Conservation (phyloP, 352 stramenopile genomes). For the Discostella stelligera region DNA sequence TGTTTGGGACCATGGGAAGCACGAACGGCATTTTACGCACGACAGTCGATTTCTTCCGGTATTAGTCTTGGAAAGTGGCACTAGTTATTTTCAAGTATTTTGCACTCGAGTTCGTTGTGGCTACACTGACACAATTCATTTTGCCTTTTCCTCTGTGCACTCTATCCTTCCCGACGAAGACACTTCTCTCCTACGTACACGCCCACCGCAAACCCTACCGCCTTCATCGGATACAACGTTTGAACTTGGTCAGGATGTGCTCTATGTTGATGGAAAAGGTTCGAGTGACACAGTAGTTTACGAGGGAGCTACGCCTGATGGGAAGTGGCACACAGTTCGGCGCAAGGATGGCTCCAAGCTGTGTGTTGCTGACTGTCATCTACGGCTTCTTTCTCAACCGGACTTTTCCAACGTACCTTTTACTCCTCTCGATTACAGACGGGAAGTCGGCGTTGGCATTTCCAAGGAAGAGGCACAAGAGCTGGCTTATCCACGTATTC, state of each 20-base stretch:
- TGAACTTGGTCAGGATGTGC: too few relatives aligned
- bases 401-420: conserved; percentile 9
- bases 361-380: background rate
- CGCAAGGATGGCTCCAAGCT: conserved; percentile 1
- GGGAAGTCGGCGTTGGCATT: conserved; percentile 8
- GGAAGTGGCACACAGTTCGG: background rate
- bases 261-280: too few relatives aligned
- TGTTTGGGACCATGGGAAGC: conserved; percentile 29
- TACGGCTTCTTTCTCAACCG: background rate
- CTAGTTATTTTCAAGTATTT: conserved; percentile 15
- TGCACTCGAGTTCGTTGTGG: background rate
- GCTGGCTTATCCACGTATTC: conserved; percentile 13
- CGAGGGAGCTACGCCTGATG: too few relatives aligned
- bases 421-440: conserved; percentile 4
- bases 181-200: background rate
- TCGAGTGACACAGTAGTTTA: too few relatives aligned
- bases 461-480: conserved; percentile 14
- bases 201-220: background rate
- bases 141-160: conserved; percentile 20
- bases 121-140: background rate
- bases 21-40: conserved; percentile 20
- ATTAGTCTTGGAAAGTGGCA: conserved; percentile 10
- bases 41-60: conserved; percentile 8
- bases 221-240: background rate
- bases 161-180: background rate